Evolutionary conservation across 2,329 filamentous ascomycete genomes (phyloP), one percentile per base, ranked within the genome.

Genomic region (Colletotrichum kahawae): DNA sequence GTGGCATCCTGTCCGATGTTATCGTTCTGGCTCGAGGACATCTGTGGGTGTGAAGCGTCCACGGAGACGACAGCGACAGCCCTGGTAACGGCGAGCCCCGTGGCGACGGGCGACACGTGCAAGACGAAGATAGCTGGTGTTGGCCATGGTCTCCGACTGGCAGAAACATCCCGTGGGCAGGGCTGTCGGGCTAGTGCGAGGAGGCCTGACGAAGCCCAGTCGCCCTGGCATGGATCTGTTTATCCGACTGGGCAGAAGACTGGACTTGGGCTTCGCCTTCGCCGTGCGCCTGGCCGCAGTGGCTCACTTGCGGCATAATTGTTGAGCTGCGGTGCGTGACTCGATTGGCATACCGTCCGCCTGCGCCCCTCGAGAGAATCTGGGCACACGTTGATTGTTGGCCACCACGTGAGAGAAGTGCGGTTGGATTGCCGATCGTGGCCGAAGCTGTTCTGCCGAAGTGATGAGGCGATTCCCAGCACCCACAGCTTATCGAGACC

Each of bases 131-230:
- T 67, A 68, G 56, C 56, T 51, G 34, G 33, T 57, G 48, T 16
- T 68, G 64, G 54, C 56, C 57, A 64, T 48, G 48, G 69, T 27
- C 57, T 73, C 63, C 34, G 64, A 64, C 43, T 75, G 69, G 63
- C 73, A 73, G 73, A 75, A 75, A 75, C 73, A 73, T 59, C 34
- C 63, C 48, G 73, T 64, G 63, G 56, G 51, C 36, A 38, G 48
- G 70, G 56, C 63, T 36, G 6, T 48, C 43, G 63, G 21, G 14
- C 27, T 63, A 38, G 57, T 29, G 38, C 21, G 31, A 48, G 57
- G 48, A 24, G 43, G 18, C 31, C n/a, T 34, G 57, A 62, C 67
- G 48, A 63, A 34, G 29, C 36, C 24, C 51, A 75, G n/a, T 43
- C 33, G 33, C 34, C 68, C 68, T 36, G n/a, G 57, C 13, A 29